These are phyloP conservation scores for Suillus americanus DNA, from an alignment of 768 basidiomycete species.

Conservation along the genomic window DNA sequence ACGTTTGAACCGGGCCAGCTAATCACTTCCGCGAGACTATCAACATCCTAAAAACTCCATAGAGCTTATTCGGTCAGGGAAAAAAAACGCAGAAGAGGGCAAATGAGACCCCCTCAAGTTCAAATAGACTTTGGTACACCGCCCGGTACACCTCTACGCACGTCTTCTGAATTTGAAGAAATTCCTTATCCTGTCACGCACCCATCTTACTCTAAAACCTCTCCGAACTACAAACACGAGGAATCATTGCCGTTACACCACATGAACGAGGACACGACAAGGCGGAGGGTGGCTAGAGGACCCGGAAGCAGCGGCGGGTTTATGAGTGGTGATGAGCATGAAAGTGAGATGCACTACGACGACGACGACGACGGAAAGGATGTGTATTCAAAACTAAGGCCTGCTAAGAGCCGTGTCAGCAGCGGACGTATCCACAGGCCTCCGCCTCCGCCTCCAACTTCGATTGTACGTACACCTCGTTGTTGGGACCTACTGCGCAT, in stretches of 20 bases:
- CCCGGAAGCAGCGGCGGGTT: conserved; percentile 33
- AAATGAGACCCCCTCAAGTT: conserved; percentile 65
- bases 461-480: conserved; percentile 44
- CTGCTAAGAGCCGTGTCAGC: conserved; percentile 40
- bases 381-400: conserved; percentile 49
- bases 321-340: conserved; percentile 26
- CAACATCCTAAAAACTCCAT: conserved; percentile 9
- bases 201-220: conserved; percentile 26
- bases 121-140: conserved; percentile 69
- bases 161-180: conserved; percentile 73
- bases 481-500: conserved; percentile 9
- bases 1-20: background rate
- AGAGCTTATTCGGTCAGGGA: conserved; percentile 14
- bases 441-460: conserved; percentile 64
- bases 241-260: conserved; percentile 52
- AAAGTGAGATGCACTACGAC: conserved; percentile 40
- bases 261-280: conserved; percentile 49
- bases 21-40: background rate
- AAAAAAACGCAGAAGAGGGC: conserved; percentile 23
- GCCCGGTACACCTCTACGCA: conserved; percentile 45
- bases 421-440: conserved; percentile 64
- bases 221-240: conserved; percentile 26
- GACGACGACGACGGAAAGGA: conserved; percentile 73
- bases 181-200: conserved; percentile 52
- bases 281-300: conserved; percentile 43